These are phyloP conservation scores for Flaveria sonorensis DNA, from an alignment of 129 eudicot genomes.

Conservation along the genomic window DNA sequence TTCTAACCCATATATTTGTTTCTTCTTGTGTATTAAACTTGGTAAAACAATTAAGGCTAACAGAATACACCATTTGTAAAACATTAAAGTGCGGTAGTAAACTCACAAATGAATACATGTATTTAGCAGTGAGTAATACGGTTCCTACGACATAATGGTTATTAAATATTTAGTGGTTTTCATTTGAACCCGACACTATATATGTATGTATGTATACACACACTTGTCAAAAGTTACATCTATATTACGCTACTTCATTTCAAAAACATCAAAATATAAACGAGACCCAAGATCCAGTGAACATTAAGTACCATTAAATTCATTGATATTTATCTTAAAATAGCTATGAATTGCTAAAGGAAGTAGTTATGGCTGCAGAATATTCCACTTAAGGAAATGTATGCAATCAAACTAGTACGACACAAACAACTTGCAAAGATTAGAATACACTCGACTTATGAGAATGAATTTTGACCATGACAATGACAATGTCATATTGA, in stretches of 20 bases:
- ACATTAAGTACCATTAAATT: not conserved
- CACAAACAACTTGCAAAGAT: not conserved
- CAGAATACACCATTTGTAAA: no score
- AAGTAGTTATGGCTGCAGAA: not conserved
- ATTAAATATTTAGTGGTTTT: no score
- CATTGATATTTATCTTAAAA: not conserved
- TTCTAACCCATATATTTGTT: no score
- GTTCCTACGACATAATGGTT: no score
- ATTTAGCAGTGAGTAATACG: no score
- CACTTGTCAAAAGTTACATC: not conserved
- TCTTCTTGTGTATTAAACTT: no score
- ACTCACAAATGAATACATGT: no score
- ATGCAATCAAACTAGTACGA: conserved; percentile 1
- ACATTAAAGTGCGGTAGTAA: no score
- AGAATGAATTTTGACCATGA: not conserved
- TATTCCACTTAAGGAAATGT: not conserved
- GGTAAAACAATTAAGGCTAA: no score
- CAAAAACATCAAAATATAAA: not conserved
- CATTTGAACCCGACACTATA: no score
- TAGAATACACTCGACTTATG: not conserved
- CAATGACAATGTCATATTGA: no score
- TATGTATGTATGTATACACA: not conserved
- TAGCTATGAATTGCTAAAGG: not conserved
- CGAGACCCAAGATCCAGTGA: not conserved
- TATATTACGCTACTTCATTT: not conserved